Base-by-base conservation (phyloP, 176 grass and related monocot species). In the Oryza brachyantha region DNA sequence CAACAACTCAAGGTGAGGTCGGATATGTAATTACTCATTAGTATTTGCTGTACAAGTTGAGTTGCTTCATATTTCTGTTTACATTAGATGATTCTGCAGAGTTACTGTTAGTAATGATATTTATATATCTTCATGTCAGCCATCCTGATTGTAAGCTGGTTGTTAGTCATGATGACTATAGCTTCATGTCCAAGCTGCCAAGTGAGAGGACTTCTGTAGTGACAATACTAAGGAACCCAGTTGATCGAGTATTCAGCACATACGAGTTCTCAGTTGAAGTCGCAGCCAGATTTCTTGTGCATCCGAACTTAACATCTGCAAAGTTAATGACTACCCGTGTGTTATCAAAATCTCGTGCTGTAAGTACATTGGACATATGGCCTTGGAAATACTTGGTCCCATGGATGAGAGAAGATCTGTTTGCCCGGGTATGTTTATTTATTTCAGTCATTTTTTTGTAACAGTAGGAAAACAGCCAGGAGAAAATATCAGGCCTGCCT, bases 351-450 rank as follows among this genome's bases (percentile, higher is more conserved):
- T 76, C 88, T 76, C 73, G 61, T 66, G 90, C 65, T 72, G 88
- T 96, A 62, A 99, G 92, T 83, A 99, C 92, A 64, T 84, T 99
- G 76, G 96, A 99, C 65, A 93, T 96, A 78, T 99, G 96, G 96
- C 96, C 96, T 65, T 99, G 96, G 96, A 99, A 99, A 73, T 93
- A 96, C 85, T 91, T 99, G 78, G 96, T 99, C 79, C 96, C 92
- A 41, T 99, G 96, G 96, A 96, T 99, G 86, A 89, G 96, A 83
- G 78, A 99, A 61, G 96, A 99, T 82, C 72, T 99, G 52, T 99
- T 99, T 85, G 39, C 66, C 17, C 76, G 92, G 90, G 92, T 99
- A 95, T 81, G 63, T 4, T 60, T 63, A 27, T 26, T 32, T n/a
- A 45, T 61, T 82, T 66, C 7, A 64, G 58, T 72, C 39, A 41